Conservation (phyloP, 1,284 basidiomycete genomes). For the Pseudozyma pruni region DNA sequence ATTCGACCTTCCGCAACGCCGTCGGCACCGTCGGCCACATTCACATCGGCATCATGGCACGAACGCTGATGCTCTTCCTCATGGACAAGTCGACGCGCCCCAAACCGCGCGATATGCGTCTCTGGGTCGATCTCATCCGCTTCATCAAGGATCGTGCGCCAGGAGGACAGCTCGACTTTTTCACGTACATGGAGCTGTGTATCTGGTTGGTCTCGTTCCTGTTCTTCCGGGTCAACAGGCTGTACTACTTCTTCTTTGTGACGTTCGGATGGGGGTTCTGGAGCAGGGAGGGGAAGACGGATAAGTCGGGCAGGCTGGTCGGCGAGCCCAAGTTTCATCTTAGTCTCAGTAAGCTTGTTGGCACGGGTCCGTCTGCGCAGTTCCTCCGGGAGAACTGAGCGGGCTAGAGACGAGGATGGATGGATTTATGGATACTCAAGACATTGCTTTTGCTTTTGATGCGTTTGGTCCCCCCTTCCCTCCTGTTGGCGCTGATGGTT, state of each 20-base stretch:
- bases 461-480: no score
- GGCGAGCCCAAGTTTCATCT: slow-evolving; percentile 53
- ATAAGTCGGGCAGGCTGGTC: slow-evolving; percentile 41
- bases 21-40: slow-evolving; percentile 60
- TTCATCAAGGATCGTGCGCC: slow-evolving; percentile 74
- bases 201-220: slow-evolving; percentile 63
- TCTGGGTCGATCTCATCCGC: slow-evolving; percentile 76
- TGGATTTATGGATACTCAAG: slow-evolving; percentile 5
- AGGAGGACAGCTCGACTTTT: slow-evolving; percentile 74
- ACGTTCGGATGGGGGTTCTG: slow-evolving; percentile 63
- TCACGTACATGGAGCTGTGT: slow-evolving; percentile 75
- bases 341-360: slow-evolving; percentile 50
- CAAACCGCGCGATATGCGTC: slow-evolving; percentile 73
- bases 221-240: slow-evolving; percentile 45
- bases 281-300: slow-evolving; percentile 38
- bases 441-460: not conserved
- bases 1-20: slow-evolving; percentile 72
- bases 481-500: no score
- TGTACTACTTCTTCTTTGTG: slow-evolving; percentile 63
- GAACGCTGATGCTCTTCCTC: slow-evolving; percentile 74
- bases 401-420: not conserved
- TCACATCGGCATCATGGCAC: slow-evolving; percentile 70
- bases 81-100: slow-evolving; percentile 73
- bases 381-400: slow-evolving; percentile 38
- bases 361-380: slow-evolving; percentile 34